Conservation (phyloP, 2,329 filamentous ascomycete genomes). For the Cercospora berteroae region DNA sequence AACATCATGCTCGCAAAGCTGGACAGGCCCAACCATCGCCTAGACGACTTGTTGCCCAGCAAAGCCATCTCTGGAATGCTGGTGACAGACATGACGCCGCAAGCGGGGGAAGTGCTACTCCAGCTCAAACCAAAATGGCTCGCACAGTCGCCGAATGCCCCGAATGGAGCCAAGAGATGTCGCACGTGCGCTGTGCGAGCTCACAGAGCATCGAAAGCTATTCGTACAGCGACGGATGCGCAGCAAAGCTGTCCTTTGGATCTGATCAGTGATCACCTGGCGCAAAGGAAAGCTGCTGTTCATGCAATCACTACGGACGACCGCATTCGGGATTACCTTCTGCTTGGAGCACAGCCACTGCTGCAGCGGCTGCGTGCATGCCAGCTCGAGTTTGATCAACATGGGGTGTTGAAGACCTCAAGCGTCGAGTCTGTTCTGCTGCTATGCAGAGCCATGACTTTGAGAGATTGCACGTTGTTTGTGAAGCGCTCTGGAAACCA, state of each 20-base stretch:
- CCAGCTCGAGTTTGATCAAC: slow-evolving; percentile 41
- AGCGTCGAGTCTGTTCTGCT: slow-evolving; percentile 17
- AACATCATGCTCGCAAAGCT: slow-evolving; percentile 28
- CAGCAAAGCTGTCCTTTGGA: slow-evolving; percentile 43
- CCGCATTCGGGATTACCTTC: slow-evolving; percentile 30
- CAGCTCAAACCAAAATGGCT: slow-evolving; percentile 54
- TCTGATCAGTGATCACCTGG: slow-evolving; percentile 36
- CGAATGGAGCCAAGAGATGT: slow-evolving; percentile 41
- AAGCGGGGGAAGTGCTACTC: slow-evolving; percentile 29
- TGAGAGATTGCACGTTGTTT: slow-evolving; percentile 50
- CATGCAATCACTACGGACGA: slow-evolving; percentile 28
- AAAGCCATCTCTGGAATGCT: slow-evolving; percentile 35
- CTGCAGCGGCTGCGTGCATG: slow-evolving; percentile 39
- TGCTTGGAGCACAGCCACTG: slow-evolving; percentile 37
- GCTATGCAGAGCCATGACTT: slow-evolving; percentile 47
- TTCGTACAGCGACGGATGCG: slow-evolving; percentile 34
- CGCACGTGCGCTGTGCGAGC: slow-evolving; percentile 49
- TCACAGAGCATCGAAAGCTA: slow-evolving; percentile 30
- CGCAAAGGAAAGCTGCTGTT: slow-evolving; percentile 29
- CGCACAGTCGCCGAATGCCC: slow-evolving; percentile 47
- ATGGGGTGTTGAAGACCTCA: slow-evolving; percentile 32
- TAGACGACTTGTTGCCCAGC: slow-evolving; percentile 30
- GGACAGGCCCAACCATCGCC: slow-evolving; percentile 29
- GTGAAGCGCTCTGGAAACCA: slow-evolving; percentile 30
- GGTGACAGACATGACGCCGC: slow-evolving; percentile 39